Base-by-base conservation (phyloP, 169 alveolate species). In the Fabrea salina region DNA sequence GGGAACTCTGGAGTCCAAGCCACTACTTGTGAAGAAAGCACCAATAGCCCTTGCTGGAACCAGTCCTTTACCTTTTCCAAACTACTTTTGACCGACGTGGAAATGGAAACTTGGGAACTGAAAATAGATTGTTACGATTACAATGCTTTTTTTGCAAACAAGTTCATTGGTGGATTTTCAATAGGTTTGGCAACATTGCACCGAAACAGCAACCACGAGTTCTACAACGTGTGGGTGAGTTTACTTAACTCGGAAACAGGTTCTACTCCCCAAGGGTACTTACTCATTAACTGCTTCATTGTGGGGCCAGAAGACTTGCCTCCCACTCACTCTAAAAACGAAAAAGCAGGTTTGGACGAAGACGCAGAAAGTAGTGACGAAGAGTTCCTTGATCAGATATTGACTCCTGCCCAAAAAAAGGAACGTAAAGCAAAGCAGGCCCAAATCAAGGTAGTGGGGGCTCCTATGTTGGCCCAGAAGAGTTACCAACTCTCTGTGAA, bases 261-360 rank as follows among this genome's bases (percentile, higher is more conserved):
- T 5, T 56, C 89, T 35, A 91, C 87, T 33, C 85, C 91, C 19
- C 67, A 87, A 64, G 96, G 96, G 3, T 85, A 72, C 57, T 78
- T 92, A 5, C 68, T 79, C 35, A 82, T 91, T 30, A 82, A 90
- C 4, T 86, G 93, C 44, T 92, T 82, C 75, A 91, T 92, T 56
- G 88, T 92, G 3, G 93, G 94, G 0, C 91, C 92, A 8, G 87
- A 87, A 11, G 96, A 92, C 71, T 61, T 89, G 27, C 95, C 94
- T 11, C 96, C 96, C 2, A 92, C 89, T 41, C 96, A 92, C 81
- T 89, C 88, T 37, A 84, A 75, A 61, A 89, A 86, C 19, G 90
- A 88, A 27, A 66, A 72, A 2, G 41, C 51, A 13, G 71, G 80
- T n/a, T 66, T 84, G 25, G 79, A 85, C 30, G 92, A 88, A 47